phyloP scores from a whole-genome alignment of 1,284 basidiomycete species.

The Sanghuangporus baumii region DNA sequence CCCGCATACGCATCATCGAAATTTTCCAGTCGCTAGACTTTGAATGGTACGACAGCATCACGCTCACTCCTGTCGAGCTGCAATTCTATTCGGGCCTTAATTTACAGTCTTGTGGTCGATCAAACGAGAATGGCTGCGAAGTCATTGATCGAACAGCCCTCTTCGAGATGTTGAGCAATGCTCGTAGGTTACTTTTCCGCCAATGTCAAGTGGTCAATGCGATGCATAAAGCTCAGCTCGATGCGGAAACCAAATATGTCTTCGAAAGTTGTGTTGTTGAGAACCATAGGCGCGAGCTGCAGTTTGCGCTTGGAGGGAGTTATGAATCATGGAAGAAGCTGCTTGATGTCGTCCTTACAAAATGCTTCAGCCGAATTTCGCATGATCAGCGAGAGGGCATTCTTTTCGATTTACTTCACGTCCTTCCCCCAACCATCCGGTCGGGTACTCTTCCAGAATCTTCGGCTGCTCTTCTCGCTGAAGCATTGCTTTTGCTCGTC shows the following conservation, averaged over 20 bases:
- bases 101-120: conserved; percentile 68
- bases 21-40: conserved; percentile 83
- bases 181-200: conserved; percentile 56
- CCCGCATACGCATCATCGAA: conserved; percentile 81
- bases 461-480: conserved; percentile 77
- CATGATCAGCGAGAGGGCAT: conserved; percentile 79
- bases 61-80: conserved; percentile 53
- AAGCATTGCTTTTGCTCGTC: conserved; percentile 75
- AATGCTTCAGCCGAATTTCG: conserved; percentile 78
- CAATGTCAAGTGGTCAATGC: conserved; percentile 63
- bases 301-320: conserved; percentile 61
- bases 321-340: conserved; percentile 82
- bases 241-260: conserved; percentile 68
- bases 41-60: conserved; percentile 78
- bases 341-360: conserved; percentile 77
- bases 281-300: conserved; percentile 81
- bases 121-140: conserved; percentile 72
- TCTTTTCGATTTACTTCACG: conserved; percentile 82
- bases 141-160: conserved; percentile 75
- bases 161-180: conserved; percentile 56
- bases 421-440: conserved; percentile 59
- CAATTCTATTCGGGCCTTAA: conserved; percentile 69
- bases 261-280: conserved; percentile 79
- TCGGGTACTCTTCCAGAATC: conserved; percentile 59
- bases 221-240: conserved; percentile 63